Evolutionary conservation across 1,139 yeast species (phyloP).

Genomic region (Schizosaccharomyces versatilis): DNA sequence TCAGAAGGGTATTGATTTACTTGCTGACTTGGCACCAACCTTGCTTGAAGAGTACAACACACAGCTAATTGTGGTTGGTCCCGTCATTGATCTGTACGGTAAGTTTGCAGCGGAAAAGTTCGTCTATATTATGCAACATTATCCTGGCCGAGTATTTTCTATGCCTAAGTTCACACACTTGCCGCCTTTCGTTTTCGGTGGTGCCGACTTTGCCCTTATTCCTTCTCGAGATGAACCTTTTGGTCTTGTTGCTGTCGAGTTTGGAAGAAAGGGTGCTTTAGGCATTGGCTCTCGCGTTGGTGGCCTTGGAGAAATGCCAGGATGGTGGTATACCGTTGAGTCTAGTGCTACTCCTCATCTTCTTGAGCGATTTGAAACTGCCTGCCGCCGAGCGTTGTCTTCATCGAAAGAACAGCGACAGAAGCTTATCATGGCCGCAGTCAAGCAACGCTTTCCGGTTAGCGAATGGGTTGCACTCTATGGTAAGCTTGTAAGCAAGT

Average conservation of each 20-base stretch:
- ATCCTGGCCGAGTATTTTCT: constrained; percentile 10
- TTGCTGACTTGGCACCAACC: constrained; percentile 10
- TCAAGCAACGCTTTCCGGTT: constrained; percentile 10
- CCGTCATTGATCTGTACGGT: constrained; percentile 10
- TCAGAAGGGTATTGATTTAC: constrained; percentile 10
- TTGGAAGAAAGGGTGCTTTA: constrained; percentile 11
- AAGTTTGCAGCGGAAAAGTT: constrained; percentile 10
- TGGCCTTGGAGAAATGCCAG: constrained; percentile 12
- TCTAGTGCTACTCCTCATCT: constrained; percentile 9
- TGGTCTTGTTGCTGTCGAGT: constrained; percentile 11
- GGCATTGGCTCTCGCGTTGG: constrained; percentile 11
- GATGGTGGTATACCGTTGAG: constrained; percentile 11
- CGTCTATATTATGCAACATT: constrained; percentile 7
- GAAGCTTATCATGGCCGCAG: constrained; percentile 8
- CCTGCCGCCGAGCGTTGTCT: constrained; percentile 8
- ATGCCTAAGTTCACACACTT: constrained; percentile 10
- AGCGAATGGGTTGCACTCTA: constrained; percentile 8
- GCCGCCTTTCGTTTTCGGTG: constrained; percentile 10
- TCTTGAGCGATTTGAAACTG: constrained; percentile 8
- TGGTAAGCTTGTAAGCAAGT: constrained; percentile 4
- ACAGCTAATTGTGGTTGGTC: constrained; percentile 10
- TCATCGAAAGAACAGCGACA: constrained; percentile 8
- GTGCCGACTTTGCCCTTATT: constrained; percentile 11
- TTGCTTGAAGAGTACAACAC: constrained; percentile 8
- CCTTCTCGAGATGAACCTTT: constrained; percentile 12